Base-by-base conservation (phyloP, 2,329 filamentous ascomycete species). In the Ambrosiella beaveri region DNA sequence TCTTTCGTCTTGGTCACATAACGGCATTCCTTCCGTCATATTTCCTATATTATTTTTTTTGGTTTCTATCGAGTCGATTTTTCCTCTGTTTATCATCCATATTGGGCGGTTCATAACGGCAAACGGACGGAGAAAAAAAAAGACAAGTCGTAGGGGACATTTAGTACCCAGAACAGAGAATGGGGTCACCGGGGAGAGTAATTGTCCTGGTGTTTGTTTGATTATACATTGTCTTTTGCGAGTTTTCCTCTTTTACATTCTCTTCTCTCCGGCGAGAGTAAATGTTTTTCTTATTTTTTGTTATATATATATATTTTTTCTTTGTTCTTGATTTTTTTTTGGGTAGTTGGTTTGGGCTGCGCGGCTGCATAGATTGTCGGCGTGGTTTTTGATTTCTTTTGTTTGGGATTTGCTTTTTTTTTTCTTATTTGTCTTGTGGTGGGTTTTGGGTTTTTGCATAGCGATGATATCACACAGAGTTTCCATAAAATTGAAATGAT, bases 371-470 rank as follows among this genome's bases (percentile, higher is more conserved):
- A 47, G 44, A 47, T 47, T 53, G 51, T 15, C 7, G 27, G 27
- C 12, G 35, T n/a, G 36, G 27, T 53, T 36, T 51, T 60, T 13
- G 35, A 12, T 17, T 27, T 56, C 49, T 8, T 54, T 45, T 12
- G 19, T 41, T 52, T 41, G 13, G 40, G n/a, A 40, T 41, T 44
- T 44, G 17, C 49, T 60, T n/a, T 54, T 40, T 57, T 59, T 57
- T 38, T 9, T 49, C 54, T 41, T 55, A 19, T 49, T 53, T 17
- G 11, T 52, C 12, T 44, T 49, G 37, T 35, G 44, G 41, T 19
- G 38, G 51, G 12, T 2, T 35, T 35, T 52, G 19, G 35, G 51
- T 53, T 53, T 53, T 37, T 53, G 51, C 51, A 53, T 53, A 53
- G 51, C 51, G 51, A 53, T 53, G 44, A 47, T 47, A 47, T 47